Base-by-base conservation (phyloP, 1,139 yeast species). In the Sugiyamaella grinbergsii region DNA sequence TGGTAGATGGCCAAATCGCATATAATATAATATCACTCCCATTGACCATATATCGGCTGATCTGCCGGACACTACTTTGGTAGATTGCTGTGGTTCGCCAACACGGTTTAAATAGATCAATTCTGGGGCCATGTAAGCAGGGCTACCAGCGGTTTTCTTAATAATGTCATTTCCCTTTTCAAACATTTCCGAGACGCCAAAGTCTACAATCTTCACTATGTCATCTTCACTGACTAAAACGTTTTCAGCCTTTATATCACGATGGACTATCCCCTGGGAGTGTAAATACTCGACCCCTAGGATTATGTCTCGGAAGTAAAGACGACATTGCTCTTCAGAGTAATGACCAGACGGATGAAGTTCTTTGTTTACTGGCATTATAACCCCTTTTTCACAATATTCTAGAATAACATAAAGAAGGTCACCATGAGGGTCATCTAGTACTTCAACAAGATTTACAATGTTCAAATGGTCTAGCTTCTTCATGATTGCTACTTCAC, bases 181-280 rank as follows among this genome's bases (percentile, higher is more conserved):
- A 54, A 79, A 79, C 55, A 85, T 71, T 47, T 86, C 82, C 11
- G 90, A 87, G 6, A 93, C 96, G 5, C 98, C 98, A 69, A 93
- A 93, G 71, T 93, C 98, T 28, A 94, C 87, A 36, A 93, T 89
- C 67, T 93, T 93, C 20, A 93, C 95, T 11, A 81, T 79, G 53
- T 85, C 82, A 60, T 86, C 85, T 10, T 80, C 77, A 31, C 85
- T 79, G 1, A 91, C 82, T 49, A 93, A 73, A 45, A 93, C 71
- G 64, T 93, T 93, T 11, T 96, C 97, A 1, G 98, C 96, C 67
- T 93, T 93, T 56, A 93, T 91, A 68, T 93, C 98, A 55, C 98
- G 78, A 68, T 93, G 98, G 15, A 93, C 86, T 43, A 93, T 88
- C 1, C 97, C 98, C 65, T 89, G 96, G 54, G 86, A 77, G 70